Evolutionary conservation across 202 grass and related monocot genomes (phyloP).

Genomic region (Elaeis oleifera): DNA sequence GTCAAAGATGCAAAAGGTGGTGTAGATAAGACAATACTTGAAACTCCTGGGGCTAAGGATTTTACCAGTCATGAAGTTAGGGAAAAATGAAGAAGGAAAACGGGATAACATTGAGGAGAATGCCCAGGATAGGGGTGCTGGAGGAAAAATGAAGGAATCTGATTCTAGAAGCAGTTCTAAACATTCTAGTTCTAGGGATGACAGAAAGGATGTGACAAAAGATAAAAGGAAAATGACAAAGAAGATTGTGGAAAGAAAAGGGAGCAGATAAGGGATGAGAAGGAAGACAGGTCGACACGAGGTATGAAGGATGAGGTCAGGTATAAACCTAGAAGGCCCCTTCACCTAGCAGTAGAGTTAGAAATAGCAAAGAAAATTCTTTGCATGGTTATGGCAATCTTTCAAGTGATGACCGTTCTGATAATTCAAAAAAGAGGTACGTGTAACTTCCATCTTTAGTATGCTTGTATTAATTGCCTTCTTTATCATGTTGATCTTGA

Average conservation of each 20-base stretch:
- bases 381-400: slow-evolving; percentile 47
- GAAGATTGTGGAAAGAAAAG: slow-evolving; percentile 46
- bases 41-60: slow-evolving; percentile 31
- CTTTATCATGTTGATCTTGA: slow-evolving; percentile 6
- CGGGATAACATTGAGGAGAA: slow-evolving; percentile 49
- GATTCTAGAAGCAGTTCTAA: slow-evolving; percentile 30
- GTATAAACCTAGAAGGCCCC: slow-evolving; percentile 50
- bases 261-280: slow-evolving; percentile 40
- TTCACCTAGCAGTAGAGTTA: slow-evolving; percentile 51
- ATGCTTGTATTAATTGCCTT: slow-evolving; percentile 9
- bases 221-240: slow-evolving; percentile 52
- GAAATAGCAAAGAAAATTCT: slow-evolving; percentile 42
- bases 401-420: slow-evolving; percentile 64
- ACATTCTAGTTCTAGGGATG: slow-evolving; percentile 35
- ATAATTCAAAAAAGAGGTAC: slow-evolving; percentile 60
- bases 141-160: slow-evolving; percentile 19
- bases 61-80: slow-evolving; percentile 34
- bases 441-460: slow-evolving; percentile 2
- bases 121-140: slow-evolving; percentile 25
- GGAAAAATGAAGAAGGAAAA: slow-evolving; percentile 32
- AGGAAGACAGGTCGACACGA: slow-evolving; percentile 34
- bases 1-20: slow-evolving; percentile 24
- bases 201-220: slow-evolving; percentile 35
- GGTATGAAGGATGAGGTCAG: slow-evolving; percentile 31
- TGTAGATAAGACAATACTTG: slow-evolving; percentile 30